These are phyloP conservation scores for Arthrobotrys sphaeroides DNA, from an alignment of 2,329 filamentous ascomycete genomes.

Conservation along the genomic window DNA sequence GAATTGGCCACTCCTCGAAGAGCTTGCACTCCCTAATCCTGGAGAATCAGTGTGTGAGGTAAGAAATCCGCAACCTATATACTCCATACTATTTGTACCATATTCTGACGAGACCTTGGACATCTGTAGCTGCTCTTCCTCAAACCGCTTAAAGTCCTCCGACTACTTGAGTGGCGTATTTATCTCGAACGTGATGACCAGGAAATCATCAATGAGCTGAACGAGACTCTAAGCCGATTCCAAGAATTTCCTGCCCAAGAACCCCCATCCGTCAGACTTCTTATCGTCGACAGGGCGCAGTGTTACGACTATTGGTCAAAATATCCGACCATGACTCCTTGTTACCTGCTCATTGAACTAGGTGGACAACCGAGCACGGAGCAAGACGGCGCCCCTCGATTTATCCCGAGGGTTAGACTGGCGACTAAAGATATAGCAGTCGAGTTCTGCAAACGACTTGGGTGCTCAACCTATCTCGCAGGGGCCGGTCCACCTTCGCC, in stretches of 20 bases:
- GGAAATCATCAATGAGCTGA: neutral
- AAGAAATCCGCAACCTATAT: neutral
- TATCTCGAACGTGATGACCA: neutral
- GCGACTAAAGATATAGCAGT: neutral
- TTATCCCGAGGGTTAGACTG: neutral
- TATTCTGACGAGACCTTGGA: too few relatives aligned
- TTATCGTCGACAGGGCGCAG: neutral
- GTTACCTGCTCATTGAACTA: neutral
- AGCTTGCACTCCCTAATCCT: conserved; percentile 19
- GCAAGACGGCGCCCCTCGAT: neutral
- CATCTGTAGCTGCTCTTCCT: neutral
- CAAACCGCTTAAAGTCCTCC: neutral
- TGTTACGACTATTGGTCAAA: neutral
- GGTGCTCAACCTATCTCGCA: conserved; percentile 2
- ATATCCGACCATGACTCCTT: neutral
- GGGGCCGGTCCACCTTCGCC: conserved; percentile 12
- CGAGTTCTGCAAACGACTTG: neutral
- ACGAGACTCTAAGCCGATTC: neutral
- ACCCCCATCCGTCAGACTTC: neutral
- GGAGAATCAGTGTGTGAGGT: neutral
- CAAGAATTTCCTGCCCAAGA: neutral
- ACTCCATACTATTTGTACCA: too few relatives aligned
- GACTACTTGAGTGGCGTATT: neutral
- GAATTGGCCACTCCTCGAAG: conserved; percentile 19
- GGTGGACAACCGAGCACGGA: neutral